Conservation (phyloP, 2,329 filamentous ascomycete genomes). For the Monosporascus sp. region DNA sequence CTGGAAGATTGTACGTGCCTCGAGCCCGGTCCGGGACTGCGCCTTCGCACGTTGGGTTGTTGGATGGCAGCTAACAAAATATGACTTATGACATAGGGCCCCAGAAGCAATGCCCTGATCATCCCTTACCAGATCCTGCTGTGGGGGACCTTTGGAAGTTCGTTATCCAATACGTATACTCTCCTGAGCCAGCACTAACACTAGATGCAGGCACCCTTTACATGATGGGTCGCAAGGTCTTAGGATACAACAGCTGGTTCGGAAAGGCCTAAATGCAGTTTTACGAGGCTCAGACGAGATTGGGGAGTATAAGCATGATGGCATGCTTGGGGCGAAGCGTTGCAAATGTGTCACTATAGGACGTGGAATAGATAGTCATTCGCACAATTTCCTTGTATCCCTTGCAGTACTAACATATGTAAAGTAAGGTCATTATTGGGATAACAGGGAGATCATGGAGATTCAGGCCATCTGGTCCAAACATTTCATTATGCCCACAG, state of each 20-base stretch:
- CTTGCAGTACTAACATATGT: not conserved
- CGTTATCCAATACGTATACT: conserved; percentile 26
- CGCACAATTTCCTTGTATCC: conserved; percentile 6
- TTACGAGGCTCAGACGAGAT: not conserved
- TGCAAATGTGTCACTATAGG: conserved; percentile 11
- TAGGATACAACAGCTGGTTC: conserved; percentile 78
- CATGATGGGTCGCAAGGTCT: conserved; percentile 66
- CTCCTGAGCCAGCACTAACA: conserved; percentile 18
- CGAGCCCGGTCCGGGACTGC: conserved; percentile 8
- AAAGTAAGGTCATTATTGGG: not conserved
- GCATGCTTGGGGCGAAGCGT: conserved; percentile 8
- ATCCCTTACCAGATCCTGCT: conserved; percentile 63
- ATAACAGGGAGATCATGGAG: not conserved
- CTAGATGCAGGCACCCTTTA: conserved; percentile 51
- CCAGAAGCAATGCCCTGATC: conserved; percentile 60
- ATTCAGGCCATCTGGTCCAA: conserved; percentile 12
- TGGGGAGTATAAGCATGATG: conserved; percentile 3
- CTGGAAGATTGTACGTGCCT: conserved; percentile 68
- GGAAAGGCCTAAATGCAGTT: conserved; percentile 41
- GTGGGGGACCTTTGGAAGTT: conserved; percentile 59
- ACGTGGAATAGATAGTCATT: conserved; percentile 16
- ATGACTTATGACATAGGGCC: conserved; percentile 41
- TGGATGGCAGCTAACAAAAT: conserved; percentile 10
- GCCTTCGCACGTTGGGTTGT: too few relatives aligned
- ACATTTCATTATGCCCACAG: conserved; percentile 19